Evolutionary conservation across 108 stramenopile genomes (phyloP), one percentile per base, ranked within the genome.

Genomic region (Ochromonas danica): DNA sequence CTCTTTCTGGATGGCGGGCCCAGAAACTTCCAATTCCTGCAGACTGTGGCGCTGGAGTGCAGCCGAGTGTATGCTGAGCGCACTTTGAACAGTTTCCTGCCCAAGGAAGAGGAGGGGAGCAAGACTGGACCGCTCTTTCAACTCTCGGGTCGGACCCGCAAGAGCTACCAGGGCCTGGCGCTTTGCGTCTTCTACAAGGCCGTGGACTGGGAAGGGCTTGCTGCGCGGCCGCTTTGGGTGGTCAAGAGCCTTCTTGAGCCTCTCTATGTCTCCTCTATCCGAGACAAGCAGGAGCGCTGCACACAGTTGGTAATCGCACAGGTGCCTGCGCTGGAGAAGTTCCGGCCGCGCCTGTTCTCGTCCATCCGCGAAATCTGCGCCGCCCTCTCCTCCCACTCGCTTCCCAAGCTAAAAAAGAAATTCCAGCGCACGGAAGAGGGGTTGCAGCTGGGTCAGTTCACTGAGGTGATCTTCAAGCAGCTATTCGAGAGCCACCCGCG

Each of bases 1-100:
- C 72, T 75, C 3, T 75, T 75, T 36, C 45, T 75, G 6, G 72
- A 75, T 75, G 72, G 72, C 10, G 72, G 72, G 22, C 72, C 72
- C 6, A 6, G 72, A 3, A 27, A 75, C 41, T 75, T 75, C 31
- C 72, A 75, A 33, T 42, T 10, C 31, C 3, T 75, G 36, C 40
- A 39, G 40, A 14, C 43, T 28, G 51, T 75, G 3, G 6, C 10
- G 14, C 6, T 60, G 72, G 17, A 39, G 17, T 75, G 72, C 41
- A 6, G 3, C 27, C 36, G 31, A 33, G 25, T 30, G 3, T 31
- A 39, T 3, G 28, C 51, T 28, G 25, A 75, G 3, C 25, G 35
- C 3, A 60, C 14, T 33, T 45, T 28, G 3, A 33, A 25, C 6
- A 25, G 38, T 10, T 75, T 33, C 38, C 28, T 75, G 72, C 43